Conservation (phyloP, 306 rosid genomes). For the Trifolium pratense region DNA sequence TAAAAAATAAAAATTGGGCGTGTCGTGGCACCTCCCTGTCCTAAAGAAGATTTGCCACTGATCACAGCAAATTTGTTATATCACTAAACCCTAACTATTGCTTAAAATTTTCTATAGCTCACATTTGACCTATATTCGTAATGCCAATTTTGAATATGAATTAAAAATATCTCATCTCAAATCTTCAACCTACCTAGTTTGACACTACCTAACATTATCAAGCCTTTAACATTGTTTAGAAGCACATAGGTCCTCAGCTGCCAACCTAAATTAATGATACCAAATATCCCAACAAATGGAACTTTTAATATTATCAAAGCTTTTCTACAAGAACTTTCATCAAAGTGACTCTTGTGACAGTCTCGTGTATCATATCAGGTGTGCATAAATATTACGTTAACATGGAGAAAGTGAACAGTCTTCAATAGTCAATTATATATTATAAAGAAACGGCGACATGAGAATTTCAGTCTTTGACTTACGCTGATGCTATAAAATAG, state of each 20-base stretch:
- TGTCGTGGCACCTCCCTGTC: background rate
- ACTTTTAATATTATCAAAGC: slow-evolving; percentile 28
- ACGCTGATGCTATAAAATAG: slow-evolving; percentile 78
- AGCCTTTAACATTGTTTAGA: slow-evolving; percentile 25
- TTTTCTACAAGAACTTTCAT: slow-evolving; percentile 36
- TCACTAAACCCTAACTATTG: slow-evolving; percentile 20
- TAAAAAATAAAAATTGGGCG: background rate
- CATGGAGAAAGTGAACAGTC: slow-evolving; percentile 33
- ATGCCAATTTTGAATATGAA: slow-evolving; percentile 11
- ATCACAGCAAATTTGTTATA: slow-evolving; percentile 3
- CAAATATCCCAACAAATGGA: slow-evolving; percentile 11
- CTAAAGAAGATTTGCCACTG: background rate
- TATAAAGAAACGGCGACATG: background rate
- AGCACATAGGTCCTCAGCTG: slow-evolving; percentile 14
- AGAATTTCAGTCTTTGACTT: slow-evolving; percentile 46
- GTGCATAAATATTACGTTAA: slow-evolving; percentile 27
- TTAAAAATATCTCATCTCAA: slow-evolving; percentile 21
- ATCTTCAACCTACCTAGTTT: slow-evolving; percentile 31
- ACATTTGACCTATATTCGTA: slow-evolving; percentile 1
- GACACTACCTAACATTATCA: slow-evolving; percentile 1
- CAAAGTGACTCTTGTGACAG: slow-evolving; percentile 36
- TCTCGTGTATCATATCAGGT: slow-evolving; percentile 27
- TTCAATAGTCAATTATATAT: slow-evolving; percentile 13
- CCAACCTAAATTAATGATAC: slow-evolving; percentile 11
- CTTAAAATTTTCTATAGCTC: slow-evolving; percentile 13